phyloP scores from a whole-genome alignment of 768 basidiomycete species.

The Favolaschia claudopus region DNA sequence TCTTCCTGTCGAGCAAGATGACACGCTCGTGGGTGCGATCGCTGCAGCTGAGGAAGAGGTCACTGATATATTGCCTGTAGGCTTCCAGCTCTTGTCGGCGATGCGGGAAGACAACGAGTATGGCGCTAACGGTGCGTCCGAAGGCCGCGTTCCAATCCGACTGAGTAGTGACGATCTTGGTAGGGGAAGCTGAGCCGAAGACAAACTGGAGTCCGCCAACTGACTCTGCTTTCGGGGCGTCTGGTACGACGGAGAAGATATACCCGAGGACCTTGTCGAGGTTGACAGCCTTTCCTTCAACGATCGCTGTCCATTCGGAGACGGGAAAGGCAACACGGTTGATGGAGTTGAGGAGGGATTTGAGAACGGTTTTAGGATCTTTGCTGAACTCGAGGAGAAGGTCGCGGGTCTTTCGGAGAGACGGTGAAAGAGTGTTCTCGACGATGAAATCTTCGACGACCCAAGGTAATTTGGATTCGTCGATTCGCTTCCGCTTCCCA shows the following conservation, averaged over 20 bases:
- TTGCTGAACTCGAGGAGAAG: not conserved
- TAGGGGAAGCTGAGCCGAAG: not conserved
- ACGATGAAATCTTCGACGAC: not conserved
- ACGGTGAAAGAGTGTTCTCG: not conserved
- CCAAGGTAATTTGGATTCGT: conserved; percentile 1
- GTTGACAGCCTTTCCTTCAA: conserved; percentile 31
- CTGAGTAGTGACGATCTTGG: conserved; percentile 5
- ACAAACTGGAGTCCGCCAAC: conserved; percentile 26
- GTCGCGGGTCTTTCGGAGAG: not conserved
- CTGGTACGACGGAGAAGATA: conserved; percentile 13
- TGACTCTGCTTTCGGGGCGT: not conserved
- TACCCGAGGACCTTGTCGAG: conserved; percentile 33
- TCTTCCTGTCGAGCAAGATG: conserved; percentile 37
- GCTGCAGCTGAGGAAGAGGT: conserved; percentile 19
- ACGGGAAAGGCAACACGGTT: conserved; percentile 36
- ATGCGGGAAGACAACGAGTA: conserved; percentile 29
- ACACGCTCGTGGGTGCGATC: conserved; percentile 14
- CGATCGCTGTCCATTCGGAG: conserved; percentile 32
- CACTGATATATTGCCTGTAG: conserved; percentile 27
- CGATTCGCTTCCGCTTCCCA: not conserved
- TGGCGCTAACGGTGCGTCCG: not conserved
- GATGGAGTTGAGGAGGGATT: not conserved
- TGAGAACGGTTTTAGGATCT: not conserved
- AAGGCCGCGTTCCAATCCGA: conserved; percentile 29
- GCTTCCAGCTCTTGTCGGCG: conserved; percentile 18